These are phyloP conservation scores for Setaria italica DNA, from an alignment of 202 grass and related monocot genomes.

Conservation along the genomic window DNA sequence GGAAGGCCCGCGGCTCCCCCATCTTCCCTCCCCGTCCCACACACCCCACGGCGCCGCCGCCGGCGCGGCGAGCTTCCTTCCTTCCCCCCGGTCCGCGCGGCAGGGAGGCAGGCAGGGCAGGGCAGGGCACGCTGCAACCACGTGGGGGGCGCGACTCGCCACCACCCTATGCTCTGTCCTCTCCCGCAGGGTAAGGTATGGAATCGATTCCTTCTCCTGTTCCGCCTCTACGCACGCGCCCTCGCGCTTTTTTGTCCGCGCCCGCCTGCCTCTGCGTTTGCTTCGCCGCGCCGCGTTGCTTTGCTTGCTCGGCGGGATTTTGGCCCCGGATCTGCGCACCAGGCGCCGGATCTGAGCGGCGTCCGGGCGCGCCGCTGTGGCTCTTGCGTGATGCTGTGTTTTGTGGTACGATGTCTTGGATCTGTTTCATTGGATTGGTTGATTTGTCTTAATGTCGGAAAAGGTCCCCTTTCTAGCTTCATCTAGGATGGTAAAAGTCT, in stretches of 20 bases:
- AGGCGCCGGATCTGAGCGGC: conserved; percentile 46
- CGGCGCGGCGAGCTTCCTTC: conserved; percentile 13
- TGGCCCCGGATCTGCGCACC: conserved; percentile 53
- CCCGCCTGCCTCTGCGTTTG: neutral
- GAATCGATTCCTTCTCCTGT: conserved; percentile 41
- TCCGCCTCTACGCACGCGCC: neutral
- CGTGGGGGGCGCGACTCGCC: conserved; percentile 43
- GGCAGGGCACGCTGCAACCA: conserved; percentile 38
- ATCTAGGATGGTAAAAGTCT: neutral
- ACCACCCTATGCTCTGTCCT: conserved; percentile 49
- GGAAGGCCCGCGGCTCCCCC: conserved; percentile 45
- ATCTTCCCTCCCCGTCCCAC: neutral
- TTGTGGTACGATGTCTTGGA: conserved; percentile 25
- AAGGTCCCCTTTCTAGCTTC: neutral
- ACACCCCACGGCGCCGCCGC: conserved; percentile 5
- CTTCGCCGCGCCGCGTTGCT: conserved; percentile 20
- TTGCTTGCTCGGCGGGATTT: conserved; percentile 45
- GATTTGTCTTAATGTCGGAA: conserved; percentile 33
- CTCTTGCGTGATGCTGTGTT: conserved; percentile 14
- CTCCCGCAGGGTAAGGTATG: conserved; percentile 57
- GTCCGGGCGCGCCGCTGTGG: neutral
- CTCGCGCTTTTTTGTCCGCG: neutral
- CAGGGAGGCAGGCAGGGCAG: neutral
- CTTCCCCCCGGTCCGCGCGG: neutral
- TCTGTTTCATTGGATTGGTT: conserved; percentile 36